Percentiles rank a stretch among this genome's conserved stretches.
These are phyloP conservation scores for Colletotrichum lini DNA, from an alignment of 2,329 filamentous ascomycete genomes.

Conservation along the genomic window DNA sequence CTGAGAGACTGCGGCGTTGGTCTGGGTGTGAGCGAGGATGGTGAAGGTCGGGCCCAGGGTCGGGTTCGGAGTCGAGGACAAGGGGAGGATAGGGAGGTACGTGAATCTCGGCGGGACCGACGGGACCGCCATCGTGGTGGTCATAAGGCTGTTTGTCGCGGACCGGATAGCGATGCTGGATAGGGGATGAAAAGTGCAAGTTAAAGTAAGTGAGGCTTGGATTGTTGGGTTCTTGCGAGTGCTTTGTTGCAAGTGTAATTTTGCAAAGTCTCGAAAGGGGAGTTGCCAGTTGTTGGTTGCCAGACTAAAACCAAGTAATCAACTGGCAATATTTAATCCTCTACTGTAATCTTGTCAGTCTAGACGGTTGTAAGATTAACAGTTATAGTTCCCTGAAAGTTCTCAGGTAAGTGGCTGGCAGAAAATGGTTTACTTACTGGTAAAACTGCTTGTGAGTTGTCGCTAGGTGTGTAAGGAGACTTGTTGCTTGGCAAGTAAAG, in stretches of 20 bases:
- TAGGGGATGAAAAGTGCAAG: too few relatives aligned
- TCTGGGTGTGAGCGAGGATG: neutral
- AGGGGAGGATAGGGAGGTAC: neutral
- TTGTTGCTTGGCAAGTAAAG: neutral
- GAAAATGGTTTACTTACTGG: neutral
- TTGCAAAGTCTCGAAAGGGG: too few relatives aligned
- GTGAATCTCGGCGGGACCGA: neutral
- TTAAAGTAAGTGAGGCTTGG: neutral
- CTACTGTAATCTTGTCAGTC: neutral
- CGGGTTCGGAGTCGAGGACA: neutral
- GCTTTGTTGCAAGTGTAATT: neutral
- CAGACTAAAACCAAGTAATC: neutral
- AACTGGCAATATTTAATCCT: neutral
- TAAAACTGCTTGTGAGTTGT: too few relatives aligned
- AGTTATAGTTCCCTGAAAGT: too few relatives aligned
- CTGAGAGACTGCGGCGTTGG: neutral
- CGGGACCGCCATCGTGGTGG: neutral
- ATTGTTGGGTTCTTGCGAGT: neutral
- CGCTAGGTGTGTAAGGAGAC: neutral
- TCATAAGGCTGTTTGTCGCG: neutral
- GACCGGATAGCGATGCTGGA: neutral
- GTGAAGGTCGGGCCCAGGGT: neutral
- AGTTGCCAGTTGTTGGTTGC: neutral
- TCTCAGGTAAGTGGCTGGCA: neutral
- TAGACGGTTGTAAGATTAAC: neutral